A percentile compares a stretch with the other conserved stretches of the same genome.
These are phyloP conservation scores for Anthracocystis panici-leucophaei DNA, from an alignment of 1,284 basidiomycete species.

Conservation along the genomic window DNA sequence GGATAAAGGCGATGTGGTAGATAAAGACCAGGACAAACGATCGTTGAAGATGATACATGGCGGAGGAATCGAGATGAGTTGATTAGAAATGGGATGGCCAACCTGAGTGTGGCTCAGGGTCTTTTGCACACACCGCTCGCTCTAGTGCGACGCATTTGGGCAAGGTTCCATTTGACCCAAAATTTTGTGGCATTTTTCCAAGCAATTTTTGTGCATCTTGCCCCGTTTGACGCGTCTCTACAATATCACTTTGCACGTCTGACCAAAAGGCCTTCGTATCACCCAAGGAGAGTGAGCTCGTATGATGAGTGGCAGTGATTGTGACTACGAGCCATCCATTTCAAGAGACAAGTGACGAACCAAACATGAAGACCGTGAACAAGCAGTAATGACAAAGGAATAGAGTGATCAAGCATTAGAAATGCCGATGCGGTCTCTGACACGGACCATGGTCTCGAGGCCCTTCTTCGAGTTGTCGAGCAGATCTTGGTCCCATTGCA, in stretches of 20 bases:
- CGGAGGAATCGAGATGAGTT: not conserved
- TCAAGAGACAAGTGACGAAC: no score
- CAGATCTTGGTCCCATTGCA: conserved; percentile 93
- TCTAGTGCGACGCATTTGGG: no score
- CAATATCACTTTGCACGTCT: no score
- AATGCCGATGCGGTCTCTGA: conserved; percentile 68
- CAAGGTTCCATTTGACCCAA: not conserved
- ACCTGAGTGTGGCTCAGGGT: not conserved
- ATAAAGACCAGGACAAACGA: not conserved
- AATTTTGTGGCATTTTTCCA: no score
- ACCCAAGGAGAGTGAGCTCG: no score
- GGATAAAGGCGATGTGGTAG: not conserved
- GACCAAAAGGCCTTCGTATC: no score
- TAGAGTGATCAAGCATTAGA: conserved; percentile 19
- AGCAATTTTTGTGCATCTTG: no score
- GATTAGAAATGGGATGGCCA: conserved; percentile 1
- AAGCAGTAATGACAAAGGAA: not conserved
- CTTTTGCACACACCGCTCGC: no score
- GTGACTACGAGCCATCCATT: no score
- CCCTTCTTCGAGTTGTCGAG: conserved; percentile 76
- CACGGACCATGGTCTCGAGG: conserved; percentile 82
- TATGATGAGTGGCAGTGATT: no score
- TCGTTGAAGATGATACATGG: not conserved
- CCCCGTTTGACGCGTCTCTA: no score
- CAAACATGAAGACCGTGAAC: not conserved